Percentiles rank a stretch among this genome's conserved stretches.
Conservation (phyloP, 345 rosid genomes). For the Aquilaria sinensis region DNA sequence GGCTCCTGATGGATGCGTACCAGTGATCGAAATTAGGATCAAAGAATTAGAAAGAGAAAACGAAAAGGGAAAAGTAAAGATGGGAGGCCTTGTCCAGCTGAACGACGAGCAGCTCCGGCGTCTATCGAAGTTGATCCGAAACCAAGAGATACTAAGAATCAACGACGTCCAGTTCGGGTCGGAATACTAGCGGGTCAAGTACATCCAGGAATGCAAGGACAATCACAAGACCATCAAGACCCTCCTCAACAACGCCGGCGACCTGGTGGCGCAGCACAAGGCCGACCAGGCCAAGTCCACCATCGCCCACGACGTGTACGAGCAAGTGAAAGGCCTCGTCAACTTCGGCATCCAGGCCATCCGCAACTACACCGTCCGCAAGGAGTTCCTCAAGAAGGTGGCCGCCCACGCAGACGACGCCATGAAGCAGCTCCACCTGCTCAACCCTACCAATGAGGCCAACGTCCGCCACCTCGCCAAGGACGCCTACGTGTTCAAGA, state of each 20-base stretch:
- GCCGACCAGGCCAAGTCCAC: neutral
- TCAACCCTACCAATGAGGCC: neutral
- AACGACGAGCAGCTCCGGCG: neutral
- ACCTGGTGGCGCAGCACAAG: neutral
- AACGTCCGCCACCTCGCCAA: neutral
- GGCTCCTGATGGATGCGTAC: no score
- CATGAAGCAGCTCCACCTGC: neutral
- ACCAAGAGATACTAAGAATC: neutral
- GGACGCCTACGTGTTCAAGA: neutral
- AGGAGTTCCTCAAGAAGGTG: neutral
- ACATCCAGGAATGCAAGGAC: neutral
- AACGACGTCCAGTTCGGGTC: neutral
- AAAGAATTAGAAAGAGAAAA: no score
- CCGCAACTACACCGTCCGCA: neutral
- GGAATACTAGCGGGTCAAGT: neutral
- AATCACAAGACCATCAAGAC: neutral
- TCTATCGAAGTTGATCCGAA: neutral
- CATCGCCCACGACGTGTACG: neutral
- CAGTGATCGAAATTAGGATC: no score
- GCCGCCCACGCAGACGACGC: neutral
- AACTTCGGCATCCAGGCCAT: neutral
- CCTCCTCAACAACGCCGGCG: neutral
- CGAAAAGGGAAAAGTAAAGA: no score
- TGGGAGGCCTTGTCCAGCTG: neutral
- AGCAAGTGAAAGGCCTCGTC: neutral